Evolutionary conservation across 441 rosid genomes (phyloP), one percentile per base, ranked within the genome.

Genomic region (Erodium trifolium): DNA sequence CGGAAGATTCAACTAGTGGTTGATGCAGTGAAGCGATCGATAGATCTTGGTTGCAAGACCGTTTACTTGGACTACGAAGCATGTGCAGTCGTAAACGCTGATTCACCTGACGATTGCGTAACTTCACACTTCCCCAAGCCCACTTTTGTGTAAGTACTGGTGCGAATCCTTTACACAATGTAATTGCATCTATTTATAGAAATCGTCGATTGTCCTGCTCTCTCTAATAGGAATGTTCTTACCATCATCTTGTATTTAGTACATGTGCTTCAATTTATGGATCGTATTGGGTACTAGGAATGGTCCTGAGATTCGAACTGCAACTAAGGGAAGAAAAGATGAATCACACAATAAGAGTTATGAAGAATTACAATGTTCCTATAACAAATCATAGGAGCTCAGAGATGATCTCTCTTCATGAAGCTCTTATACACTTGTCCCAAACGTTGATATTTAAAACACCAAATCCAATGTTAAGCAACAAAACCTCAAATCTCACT

Each of bases 1-100:
- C 79, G 77, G 74, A 86, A 85, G 78, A 85, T 89, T 70, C 93
- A 86, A 73, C 9, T 80, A 18, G 88, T 88, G 51, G 13, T 86
- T 63, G 91, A 85, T 77, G 87, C 88, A 1, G 77, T 84, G 9
- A 88, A 81, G 78, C 78, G 78, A 70, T 88, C 91, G 65, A 72
- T 86, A 63, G 84, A 86, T 73, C 68, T 77, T 67, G 87, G 83
- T 74, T 83, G 81, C 63, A 65, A 74, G 74, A 80, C 82, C 34
- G 83, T 86, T 63, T 69, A 80, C 66, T 45, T 85, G 49, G 47
- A 37, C 41, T 7, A 37, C 1, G 27, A 23, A 23, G 27, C 27
- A 23, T 23, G 27, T 23, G 27, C 27, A 23, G 27, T 23, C 2
- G 27, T 23, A 23, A 23, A 23, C 27, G 27, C 27, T 23, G 27